Base-by-base conservation (phyloP, 2,329 filamentous ascomycete genomes). In the Ceratocystis smalleyi region DNA sequence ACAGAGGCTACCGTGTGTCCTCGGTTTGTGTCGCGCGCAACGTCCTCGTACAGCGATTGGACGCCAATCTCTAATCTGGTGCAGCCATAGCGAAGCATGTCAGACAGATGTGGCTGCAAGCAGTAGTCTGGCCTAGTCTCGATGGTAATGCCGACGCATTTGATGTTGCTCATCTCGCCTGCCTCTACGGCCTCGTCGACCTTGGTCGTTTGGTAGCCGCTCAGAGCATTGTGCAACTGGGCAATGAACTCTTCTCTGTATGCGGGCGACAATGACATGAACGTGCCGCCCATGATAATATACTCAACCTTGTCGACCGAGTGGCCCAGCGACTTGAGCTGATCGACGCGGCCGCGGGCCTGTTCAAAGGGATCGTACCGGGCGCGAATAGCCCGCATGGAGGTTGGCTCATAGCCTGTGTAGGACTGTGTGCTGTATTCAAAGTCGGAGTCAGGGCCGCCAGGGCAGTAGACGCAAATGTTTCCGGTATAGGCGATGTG, bases 221-320 rank as follows among this genome's bases (percentile, higher is more conserved):
- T 96, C 6, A 99, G 82, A 1, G 94, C 94, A 72, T 99, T 99
- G 77, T 99, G 94, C 61, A 99, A 81, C 72, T 96, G 92, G 0
- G 91, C 87, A 66, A 99, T 96, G 71, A 99, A 99, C 65, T 89
- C 85, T 67, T 99, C 89, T 32, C 94, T 81, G 74, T 99, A 99
- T 27, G 87, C 85, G 70, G 91, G 85, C 7, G 92, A 82, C 30
- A 99, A 77, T 2, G 92, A 97, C 95, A 99, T 99, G 76, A 99
- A 99, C 0, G 94, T 99, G 69, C 94, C 94, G 67, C 94, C 94
- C 94, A 99, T 99, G 73, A 99, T 96, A 72, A 99, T 99, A 75
- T 97, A 99, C 77, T 99, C 94, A 27, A 99, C 94, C 75, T 99
- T 99, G 77, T 99, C 94, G 59, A 99, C 94, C 57, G 90, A 96